A percentile compares a stretch with the other conserved stretches of the same genome.
phyloP scores from a whole-genome alignment of 768 basidiomycete species.

The Rhodotorula sphaerocarpa region DNA sequence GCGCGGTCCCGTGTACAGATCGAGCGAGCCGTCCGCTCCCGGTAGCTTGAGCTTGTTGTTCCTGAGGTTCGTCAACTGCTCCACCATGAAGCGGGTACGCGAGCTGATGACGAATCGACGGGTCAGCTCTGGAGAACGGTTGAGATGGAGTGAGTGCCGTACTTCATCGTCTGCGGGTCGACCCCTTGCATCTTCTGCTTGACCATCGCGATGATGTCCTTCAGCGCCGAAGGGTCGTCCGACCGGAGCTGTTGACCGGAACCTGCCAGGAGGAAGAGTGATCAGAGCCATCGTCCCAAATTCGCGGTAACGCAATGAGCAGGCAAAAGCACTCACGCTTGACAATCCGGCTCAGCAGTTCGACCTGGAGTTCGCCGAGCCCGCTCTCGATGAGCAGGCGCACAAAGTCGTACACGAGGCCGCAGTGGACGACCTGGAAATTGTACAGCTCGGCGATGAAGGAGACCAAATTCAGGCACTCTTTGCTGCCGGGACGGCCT shows the following conservation, averaged over 20 bases:
- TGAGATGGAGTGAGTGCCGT: slow-evolving; percentile 6
- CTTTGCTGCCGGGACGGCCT: slow-evolving; percentile 56
- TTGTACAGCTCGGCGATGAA: slow-evolving; percentile 90
- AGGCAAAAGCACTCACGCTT: slow-evolving; percentile 51
- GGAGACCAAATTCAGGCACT: slow-evolving; percentile 76
- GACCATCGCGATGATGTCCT: slow-evolving; percentile 78
- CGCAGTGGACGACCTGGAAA: slow-evolving; percentile 81
- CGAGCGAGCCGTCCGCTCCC: slow-evolving; percentile 60
- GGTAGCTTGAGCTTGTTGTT: slow-evolving; percentile 65
- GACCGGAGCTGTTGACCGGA: slow-evolving; percentile 84
- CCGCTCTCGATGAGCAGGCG: slow-evolving; percentile 57
- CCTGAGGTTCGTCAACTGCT: slow-evolving; percentile 82
- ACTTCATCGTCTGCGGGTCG: slow-evolving; percentile 52
- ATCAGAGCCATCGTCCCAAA: background rate
- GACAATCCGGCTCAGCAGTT: slow-evolving; percentile 74
- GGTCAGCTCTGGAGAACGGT: background rate
- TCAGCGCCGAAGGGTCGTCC: slow-evolving; percentile 85
- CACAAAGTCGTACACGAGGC: slow-evolving; percentile 84
- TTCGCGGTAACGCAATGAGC: too few species aligned
- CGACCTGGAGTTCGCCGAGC: slow-evolving; percentile 71
- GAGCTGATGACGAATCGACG: slow-evolving; percentile 51
- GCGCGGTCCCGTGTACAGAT: slow-evolving; percentile 76
- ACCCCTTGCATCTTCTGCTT: slow-evolving; percentile 59
- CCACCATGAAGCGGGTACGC: slow-evolving; percentile 88
- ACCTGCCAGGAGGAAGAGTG: slow-evolving; percentile 48